These are phyloP conservation scores for Teunomyces lycoperdinae DNA, from an alignment of 805 yeast species.

Conservation along the genomic window DNA sequence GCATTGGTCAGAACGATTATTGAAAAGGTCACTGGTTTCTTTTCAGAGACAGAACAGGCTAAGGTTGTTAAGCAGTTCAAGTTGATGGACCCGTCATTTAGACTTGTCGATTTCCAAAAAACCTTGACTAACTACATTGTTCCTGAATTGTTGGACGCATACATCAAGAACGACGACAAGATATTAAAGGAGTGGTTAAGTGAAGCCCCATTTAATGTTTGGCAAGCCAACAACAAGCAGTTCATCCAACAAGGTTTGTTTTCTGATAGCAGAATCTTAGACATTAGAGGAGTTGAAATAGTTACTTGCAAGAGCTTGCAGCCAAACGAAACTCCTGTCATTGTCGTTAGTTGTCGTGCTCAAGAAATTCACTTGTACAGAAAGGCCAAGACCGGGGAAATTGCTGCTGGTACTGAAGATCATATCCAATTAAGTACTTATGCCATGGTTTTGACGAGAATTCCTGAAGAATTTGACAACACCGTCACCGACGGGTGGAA, in stretches of 20 bases:
- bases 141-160: conserved; percentile 95
- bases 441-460: conserved; percentile 91
- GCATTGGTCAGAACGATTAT: conserved; percentile 74
- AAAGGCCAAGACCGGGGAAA: conserved; percentile 86
- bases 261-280: conserved; percentile 88
- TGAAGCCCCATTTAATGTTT: conserved; percentile 95
- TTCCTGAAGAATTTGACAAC: conserved; percentile 88
- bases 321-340: conserved; percentile 88
- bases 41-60: conserved; percentile 95
- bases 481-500: conserved; percentile 96
- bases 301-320: conserved; percentile 83
- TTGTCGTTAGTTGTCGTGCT: conserved; percentile 92
- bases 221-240: conserved; percentile 90
- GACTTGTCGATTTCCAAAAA: conserved; percentile 69
- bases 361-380: conserved; percentile 91
- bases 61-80: conserved; percentile 84
- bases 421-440: conserved; percentile 90
- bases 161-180: conserved; percentile 83
- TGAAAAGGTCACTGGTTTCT: conserved; percentile 80
- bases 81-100: conserved; percentile 87
- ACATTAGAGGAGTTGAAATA: conserved; percentile 92
- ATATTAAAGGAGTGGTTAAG: conserved; percentile 87
- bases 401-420: conserved; percentile 95
- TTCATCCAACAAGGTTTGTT: conserved; percentile 86
- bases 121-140: conserved; percentile 88